Conservation (phyloP, 2,329 filamentous ascomycete genomes). For the Teratosphaeria gauchensis region DNA sequence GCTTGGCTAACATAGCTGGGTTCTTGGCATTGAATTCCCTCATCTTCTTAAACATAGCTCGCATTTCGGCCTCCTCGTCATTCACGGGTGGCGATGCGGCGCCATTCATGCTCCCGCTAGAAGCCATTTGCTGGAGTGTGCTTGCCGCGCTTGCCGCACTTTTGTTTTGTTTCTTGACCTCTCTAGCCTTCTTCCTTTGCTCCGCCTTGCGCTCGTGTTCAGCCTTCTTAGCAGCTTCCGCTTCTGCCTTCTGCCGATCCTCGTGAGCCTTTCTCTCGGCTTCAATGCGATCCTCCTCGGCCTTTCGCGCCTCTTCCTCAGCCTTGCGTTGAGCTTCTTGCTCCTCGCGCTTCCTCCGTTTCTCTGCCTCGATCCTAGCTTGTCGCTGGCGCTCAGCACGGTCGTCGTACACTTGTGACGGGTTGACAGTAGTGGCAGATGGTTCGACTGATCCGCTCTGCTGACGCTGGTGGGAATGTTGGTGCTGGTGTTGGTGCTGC, state of each 20-base stretch:
- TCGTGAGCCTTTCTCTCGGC: constrained; percentile 20
- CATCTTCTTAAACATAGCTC: constrained; percentile 49
- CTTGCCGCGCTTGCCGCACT: constrained; percentile 10
- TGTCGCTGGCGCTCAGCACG: constrained; percentile 41
- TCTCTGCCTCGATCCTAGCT: constrained; percentile 22
- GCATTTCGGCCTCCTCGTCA: constrained; percentile 42
- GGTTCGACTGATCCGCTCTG: constrained; percentile 21
- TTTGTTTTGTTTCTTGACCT: constrained; percentile 12
- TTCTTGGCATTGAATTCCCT: constrained; percentile 47
- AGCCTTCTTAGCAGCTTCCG: constrained; percentile 5
- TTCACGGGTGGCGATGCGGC: constrained; percentile 14
- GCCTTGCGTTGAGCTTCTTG: constrained; percentile 21
- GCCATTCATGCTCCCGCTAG: constrained; percentile 4
- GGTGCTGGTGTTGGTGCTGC: constrained; percentile 4
- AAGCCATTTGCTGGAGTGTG: constrained; percentile 10
- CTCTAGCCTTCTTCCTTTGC: constrained; percentile 21
- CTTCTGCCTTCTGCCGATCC: constrained; percentile 17
- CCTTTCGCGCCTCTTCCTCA: constrained; percentile 24
- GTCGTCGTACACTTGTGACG: constrained; percentile 45
- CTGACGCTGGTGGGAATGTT: constrained; percentile 11
- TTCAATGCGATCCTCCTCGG: constrained; percentile 21
- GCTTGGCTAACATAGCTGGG: constrained; percentile 42
- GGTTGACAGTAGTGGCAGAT: constrained; percentile 40
- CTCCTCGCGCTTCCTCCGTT: constrained; percentile 19
- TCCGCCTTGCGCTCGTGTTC: constrained; percentile 18